Percentiles rank a stretch among this genome's conserved stretches.
phyloP scores from a whole-genome alignment of 2,329 filamentous ascomycete species.

The Hypoxylon sp. region DNA sequence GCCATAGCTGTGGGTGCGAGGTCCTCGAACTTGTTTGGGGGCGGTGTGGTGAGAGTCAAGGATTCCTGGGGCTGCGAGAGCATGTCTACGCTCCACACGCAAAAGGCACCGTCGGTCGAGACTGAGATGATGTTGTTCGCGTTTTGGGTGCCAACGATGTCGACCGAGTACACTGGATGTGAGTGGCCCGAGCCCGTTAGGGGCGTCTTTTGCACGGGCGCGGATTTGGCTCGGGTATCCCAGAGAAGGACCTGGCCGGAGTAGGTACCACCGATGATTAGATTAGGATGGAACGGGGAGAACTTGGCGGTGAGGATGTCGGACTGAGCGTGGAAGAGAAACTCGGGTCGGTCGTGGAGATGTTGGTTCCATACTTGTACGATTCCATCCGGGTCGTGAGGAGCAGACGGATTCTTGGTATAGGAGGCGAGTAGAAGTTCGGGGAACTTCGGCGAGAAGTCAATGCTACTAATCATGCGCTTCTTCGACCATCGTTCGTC shows the following conservation, averaged over 20 bases:
- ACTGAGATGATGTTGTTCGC: conserved; percentile 98
- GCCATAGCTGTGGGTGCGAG: conserved; percentile 94
- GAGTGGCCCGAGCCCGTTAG: conserved; percentile 95
- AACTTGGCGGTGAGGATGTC: conserved; percentile 97
- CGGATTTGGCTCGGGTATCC: conserved; percentile 91
- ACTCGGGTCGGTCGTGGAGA: conserved; percentile 93
- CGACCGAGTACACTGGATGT: conserved; percentile 94
- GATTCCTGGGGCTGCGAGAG: conserved; percentile 96
- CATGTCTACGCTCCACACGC: conserved; percentile 98
- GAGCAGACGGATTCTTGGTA: conserved; percentile 95
- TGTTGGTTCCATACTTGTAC: conserved; percentile 98
- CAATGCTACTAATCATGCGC: conserved; percentile 93
- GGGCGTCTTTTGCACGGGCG: conserved; percentile 94
- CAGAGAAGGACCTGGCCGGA: conserved; percentile 96
- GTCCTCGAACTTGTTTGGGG: conserved; percentile 91
- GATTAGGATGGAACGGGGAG: conserved; percentile 97
- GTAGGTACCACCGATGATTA: conserved; percentile 96
- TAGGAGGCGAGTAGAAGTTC: conserved; percentile 95
- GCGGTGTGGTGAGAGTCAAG: conserved; percentile 86
- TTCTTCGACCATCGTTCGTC: conserved; percentile 97
- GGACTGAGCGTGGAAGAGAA: conserved; percentile 94
- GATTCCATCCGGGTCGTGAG: conserved; percentile 91
- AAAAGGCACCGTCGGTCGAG: conserved; percentile 95
- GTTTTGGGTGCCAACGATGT: conserved; percentile 97
- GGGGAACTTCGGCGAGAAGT: conserved; percentile 95